Evolutionary conservation across 2,329 filamentous ascomycete species (phyloP), one percentile per base, ranked within the genome.

Genomic region (Zalaria sp.): DNA sequence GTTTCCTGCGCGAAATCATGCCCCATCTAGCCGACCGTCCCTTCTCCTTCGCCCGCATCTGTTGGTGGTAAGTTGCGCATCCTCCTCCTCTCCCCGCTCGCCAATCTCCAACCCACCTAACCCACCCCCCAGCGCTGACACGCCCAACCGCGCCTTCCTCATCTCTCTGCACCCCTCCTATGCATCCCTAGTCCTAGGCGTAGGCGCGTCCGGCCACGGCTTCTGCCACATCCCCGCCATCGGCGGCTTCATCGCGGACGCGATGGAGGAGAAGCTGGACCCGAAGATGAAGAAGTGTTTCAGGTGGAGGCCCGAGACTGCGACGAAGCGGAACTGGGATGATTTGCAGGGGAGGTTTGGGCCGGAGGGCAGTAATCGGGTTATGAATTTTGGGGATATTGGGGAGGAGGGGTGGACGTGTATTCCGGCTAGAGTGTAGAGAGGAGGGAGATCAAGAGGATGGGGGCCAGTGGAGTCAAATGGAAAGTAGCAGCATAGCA

Each of bases 211-310:
- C 11, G 71, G 70, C 1, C 67, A 74, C 48, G 71, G 66, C 3
- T 73, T 71, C 46, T 72, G 68, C 60, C 65, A 70, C 31, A 69
- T 70, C 49, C 68, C 70, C 3, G 60, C 63, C 3, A 64, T 75
- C 35, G 72, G 72, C 1, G 56, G 60, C 4, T 64, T 71, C 26
- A 67, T 75, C 26, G 62, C 56, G 2, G 69, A 75, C 52, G 60
- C 61, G 4, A 43, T 75, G 39, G 65, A 72, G 43, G 63, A 58
- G 0, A 60, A 50, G 27, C n/a, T 72, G 29, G 66, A 71, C 34
- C 52, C 50, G 5, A 59, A 61, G 36, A 52, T 73, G 44, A 59
- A 59, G 41, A 51, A 59, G 9, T 60, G 63, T 10, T 66, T 71
- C 46, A 55, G 65, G 35, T 75, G 72, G 71, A 56, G 71, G 37